A percentile compares a stretch with the other conserved stretches of the same genome.
These are phyloP conservation scores for Ampelocalamus luodianensis DNA, from an alignment of 176 grass and related monocot species.

Conservation along the genomic window DNA sequence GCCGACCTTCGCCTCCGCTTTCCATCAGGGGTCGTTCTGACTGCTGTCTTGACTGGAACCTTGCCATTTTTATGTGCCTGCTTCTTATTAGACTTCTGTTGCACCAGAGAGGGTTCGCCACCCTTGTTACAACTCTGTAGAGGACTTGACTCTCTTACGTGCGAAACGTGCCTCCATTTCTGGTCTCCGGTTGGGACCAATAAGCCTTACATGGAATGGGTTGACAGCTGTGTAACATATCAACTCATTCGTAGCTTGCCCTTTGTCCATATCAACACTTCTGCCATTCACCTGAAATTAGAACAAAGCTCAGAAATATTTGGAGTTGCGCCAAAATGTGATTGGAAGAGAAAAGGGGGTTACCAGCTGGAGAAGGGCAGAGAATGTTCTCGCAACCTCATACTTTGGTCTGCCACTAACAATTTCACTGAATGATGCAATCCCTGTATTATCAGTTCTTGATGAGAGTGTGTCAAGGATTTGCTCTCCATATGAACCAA, in stretches of 20 bases:
- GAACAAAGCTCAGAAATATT: not conserved
- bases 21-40: constrained; percentile 78
- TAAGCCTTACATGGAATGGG: constrained; percentile 69
- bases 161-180: constrained; percentile 45
- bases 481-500: constrained; percentile 80
- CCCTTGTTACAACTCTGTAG: constrained; percentile 43
- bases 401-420: constrained; percentile 68
- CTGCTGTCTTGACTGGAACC: constrained; percentile 49
- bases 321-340: not conserved
- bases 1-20: constrained; percentile 71
- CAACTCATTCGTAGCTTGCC: constrained; percentile 49
- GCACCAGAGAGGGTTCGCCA: not conserved
- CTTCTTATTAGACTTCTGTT: constrained; percentile 47
- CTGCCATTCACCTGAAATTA: constrained; percentile 76
- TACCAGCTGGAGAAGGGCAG: constrained; percentile 99
- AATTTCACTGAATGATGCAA: constrained; percentile 72
- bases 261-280: constrained; percentile 81
- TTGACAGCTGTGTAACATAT: constrained; percentile 79
- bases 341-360: constrained; percentile 2
- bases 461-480: constrained; percentile 70
- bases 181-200: constrained; percentile 46
- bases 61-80: constrained; percentile 56
- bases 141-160: constrained; percentile 80
- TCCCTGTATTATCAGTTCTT: constrained; percentile 47
- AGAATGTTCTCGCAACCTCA: constrained; percentile 91